A percentile compares a stretch with the other conserved stretches of the same genome.
Evolutionary conservation across 2,329 filamentous ascomycete genomes (phyloP).

Genomic region (Colletotrichum horii): DNA sequence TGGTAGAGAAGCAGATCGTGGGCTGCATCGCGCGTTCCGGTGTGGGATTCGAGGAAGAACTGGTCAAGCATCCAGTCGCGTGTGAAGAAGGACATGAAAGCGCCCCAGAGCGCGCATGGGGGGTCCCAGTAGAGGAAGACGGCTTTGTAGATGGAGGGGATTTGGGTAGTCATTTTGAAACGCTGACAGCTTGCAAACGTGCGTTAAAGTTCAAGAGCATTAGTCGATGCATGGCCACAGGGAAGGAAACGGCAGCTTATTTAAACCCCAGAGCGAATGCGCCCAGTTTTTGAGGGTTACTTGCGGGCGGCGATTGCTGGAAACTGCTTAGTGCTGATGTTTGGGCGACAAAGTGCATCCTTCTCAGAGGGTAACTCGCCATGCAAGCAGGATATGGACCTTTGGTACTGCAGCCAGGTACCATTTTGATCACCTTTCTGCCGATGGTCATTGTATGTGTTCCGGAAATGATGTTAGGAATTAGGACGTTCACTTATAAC

Average conservation of each 20-base stretch:
- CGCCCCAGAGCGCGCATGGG: slow-evolving; percentile 24
- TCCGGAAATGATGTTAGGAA: not conserved
- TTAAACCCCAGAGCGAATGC: not conserved
- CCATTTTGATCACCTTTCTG: accelerated
- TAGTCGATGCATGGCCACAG: not conserved
- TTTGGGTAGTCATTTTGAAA: not conserved
- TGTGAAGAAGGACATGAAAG: slow-evolving; percentile 23
- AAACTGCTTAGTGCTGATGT: not conserved
- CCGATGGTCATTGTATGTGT: not conserved
- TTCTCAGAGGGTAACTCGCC: not conserved
- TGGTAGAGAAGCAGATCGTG: slow-evolving; percentile 27
- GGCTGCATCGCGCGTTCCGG: slow-evolving; percentile 12
- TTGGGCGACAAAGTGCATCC: not conserved
- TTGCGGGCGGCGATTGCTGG: not conserved
- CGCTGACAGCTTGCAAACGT: not conserved
- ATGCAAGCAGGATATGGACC: not conserved
- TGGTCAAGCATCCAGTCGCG: slow-evolving; percentile 15
- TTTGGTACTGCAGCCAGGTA: not conserved
- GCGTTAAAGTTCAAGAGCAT: not conserved
- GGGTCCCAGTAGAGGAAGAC: slow-evolving; percentile 28
- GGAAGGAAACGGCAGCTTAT: not conserved
- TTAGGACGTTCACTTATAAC: not conserved
- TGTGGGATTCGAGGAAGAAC: not conserved
- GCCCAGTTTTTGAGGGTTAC: not conserved
- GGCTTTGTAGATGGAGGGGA: slow-evolving; percentile 19